These are phyloP conservation scores for Garcia nutans DNA, from an alignment of 345 rosid species.

Conservation along the genomic window DNA sequence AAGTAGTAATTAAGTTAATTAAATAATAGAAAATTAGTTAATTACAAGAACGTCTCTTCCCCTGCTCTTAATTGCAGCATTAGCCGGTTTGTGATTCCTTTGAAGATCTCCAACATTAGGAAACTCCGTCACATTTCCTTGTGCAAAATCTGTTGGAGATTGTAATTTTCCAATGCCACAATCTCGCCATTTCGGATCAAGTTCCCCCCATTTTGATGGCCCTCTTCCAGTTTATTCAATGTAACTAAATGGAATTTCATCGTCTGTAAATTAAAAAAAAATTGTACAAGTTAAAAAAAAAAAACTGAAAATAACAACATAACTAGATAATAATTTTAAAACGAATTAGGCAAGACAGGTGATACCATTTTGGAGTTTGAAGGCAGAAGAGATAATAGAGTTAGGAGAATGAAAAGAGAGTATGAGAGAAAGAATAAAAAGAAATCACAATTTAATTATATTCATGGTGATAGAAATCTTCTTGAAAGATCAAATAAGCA, in stretches of 20 bases:
- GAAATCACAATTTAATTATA: background rate
- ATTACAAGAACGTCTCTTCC: constrained; percentile 50
- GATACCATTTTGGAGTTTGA: constrained; percentile 4
- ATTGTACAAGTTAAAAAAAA: background rate
- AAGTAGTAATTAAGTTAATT: background rate
- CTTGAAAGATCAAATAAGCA: background rate
- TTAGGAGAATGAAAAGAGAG: background rate
- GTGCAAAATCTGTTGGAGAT: constrained; percentile 62
- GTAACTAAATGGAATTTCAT: constrained; percentile 46
- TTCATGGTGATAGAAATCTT: too few relatives aligned
- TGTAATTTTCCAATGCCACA: constrained; percentile 57
- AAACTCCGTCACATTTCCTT: constrained; percentile 24
- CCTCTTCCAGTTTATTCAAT: constrained; percentile 38
- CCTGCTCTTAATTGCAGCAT: constrained; percentile 44
- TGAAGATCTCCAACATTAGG: constrained; percentile 34
- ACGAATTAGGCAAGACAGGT: background rate
- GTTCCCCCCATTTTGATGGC: constrained; percentile 48
- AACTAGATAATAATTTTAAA: background rate
- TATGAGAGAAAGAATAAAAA: background rate
- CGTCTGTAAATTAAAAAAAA: constrained; percentile 22
- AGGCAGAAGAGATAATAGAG: background rate
- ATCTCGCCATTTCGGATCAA: constrained; percentile 47
- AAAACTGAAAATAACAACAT: background rate
- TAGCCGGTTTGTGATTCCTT: constrained; percentile 55
- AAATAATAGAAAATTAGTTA: too few relatives aligned